Evolutionary conservation across 192 early-diverging fungal genomes (phyloP).

Genomic region (Dimargaris cristalligena): DNA sequence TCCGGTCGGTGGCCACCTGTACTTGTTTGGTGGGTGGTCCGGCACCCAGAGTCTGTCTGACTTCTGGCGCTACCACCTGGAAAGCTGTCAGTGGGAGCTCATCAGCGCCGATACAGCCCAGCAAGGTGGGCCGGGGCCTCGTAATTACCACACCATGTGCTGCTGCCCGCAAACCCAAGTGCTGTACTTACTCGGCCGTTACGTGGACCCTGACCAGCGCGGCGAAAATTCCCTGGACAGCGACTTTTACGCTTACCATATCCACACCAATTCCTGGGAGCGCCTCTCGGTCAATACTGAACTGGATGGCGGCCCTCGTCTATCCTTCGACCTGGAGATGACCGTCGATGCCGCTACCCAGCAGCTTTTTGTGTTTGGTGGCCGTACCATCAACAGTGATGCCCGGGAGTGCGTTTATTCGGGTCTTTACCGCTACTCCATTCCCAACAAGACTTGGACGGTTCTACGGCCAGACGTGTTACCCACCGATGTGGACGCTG

Average conservation of each 20-base stretch:
- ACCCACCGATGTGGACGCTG: conserved; percentile 27
- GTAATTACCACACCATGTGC: conserved; percentile 88
- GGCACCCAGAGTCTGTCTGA: conserved; percentile 72
- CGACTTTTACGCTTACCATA: conserved; percentile 84
- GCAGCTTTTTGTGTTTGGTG: conserved; percentile 84
- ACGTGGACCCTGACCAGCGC: conserved; percentile 60
- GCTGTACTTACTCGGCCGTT: conserved; percentile 78
- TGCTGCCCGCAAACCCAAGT: conserved; percentile 56
- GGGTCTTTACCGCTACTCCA: conserved; percentile 73
- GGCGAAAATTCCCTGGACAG: conserved; percentile 49
- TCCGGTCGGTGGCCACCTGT: conserved; percentile 46
- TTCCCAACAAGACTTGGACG: conserved; percentile 49
- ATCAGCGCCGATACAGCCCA: conserved; percentile 57
- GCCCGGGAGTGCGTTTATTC: conserved; percentile 54
- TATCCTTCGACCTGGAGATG: conserved; percentile 93
- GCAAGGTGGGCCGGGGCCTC: conserved; percentile 65
- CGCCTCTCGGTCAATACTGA: conserved; percentile 66
- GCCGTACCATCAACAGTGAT: conserved; percentile 50
- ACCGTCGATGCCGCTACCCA: conserved; percentile 51
- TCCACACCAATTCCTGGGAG: conserved; percentile 44
- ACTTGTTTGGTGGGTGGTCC: conserved; percentile 92
- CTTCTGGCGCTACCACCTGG: conserved; percentile 67
- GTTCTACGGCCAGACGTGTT: conserved; percentile 49
- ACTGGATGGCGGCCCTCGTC: conserved; percentile 63
- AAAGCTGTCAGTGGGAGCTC: conserved; percentile 47